Conservation (phyloP, 129 eudicot species). For the Ambrosia trifida region DNA sequence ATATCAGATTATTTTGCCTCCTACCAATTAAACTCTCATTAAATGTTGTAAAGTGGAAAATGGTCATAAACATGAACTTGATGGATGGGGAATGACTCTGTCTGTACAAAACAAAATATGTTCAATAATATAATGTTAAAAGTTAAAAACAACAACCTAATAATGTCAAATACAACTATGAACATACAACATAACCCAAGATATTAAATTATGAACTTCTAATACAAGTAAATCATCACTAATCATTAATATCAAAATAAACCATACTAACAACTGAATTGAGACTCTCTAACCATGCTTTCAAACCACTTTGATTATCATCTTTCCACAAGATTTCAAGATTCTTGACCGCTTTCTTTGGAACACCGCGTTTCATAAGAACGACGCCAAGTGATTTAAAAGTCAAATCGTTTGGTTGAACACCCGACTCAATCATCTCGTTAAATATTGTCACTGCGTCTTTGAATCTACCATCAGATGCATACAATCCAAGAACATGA, state of each 20-base stretch:
- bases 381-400: constrained; percentile 56
- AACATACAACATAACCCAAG: constrained; percentile 9
- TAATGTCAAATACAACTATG: not conserved
- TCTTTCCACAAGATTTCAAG: constrained; percentile 61
- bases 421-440: constrained; percentile 60
- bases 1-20: not conserved
- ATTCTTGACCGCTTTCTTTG: constrained; percentile 56
- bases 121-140: not conserved
- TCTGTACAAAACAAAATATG: not conserved
- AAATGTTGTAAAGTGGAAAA: not conserved
- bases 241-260: constrained; percentile 30
- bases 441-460: constrained; percentile 62
- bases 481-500: constrained; percentile 68
- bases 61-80: not conserved
- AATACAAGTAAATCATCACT: constrained; percentile 1
- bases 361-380: constrained; percentile 73
- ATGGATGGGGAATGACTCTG: not conserved
- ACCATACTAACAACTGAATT: constrained; percentile 44
- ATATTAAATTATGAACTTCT: not conserved
- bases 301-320: constrained; percentile 51
- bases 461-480: constrained; percentile 71
- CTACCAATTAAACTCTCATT: not conserved
- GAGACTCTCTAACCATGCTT: constrained; percentile 57
- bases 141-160: not conserved
- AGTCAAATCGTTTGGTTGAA: constrained; percentile 71